Evolutionary conservation across 2,329 filamentous ascomycete species (phyloP).

Genomic region (Xylaria polymorpha): DNA sequence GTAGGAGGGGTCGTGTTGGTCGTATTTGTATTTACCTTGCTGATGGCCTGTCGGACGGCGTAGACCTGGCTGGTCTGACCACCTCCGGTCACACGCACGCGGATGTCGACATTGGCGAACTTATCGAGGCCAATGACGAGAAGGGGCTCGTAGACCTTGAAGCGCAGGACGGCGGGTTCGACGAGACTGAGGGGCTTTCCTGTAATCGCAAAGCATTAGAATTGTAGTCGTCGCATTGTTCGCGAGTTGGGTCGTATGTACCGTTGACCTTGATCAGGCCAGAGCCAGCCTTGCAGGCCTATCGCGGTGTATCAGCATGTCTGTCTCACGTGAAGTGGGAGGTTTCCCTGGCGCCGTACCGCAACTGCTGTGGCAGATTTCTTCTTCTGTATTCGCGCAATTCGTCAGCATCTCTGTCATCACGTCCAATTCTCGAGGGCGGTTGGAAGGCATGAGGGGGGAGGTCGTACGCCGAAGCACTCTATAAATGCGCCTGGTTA

Average conservation of each 20-base stretch:
- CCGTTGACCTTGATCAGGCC: slow-evolving; percentile 74
- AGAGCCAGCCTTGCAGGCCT: slow-evolving; percentile 45
- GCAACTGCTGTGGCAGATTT: slow-evolving; percentile 40
- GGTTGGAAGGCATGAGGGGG: slow-evolving; percentile 5
- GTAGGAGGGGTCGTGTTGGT: not conserved
- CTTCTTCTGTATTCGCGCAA: slow-evolving; percentile 35
- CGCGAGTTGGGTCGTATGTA: slow-evolving; percentile 15
- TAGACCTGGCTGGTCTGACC: slow-evolving; percentile 81
- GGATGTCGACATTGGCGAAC: slow-evolving; percentile 96
- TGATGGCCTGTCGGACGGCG: slow-evolving; percentile 98
- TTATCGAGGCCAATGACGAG: slow-evolving; percentile 98
- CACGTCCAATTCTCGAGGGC: not conserved
- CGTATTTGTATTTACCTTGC: slow-evolving; percentile 62
- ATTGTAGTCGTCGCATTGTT: not conserved
- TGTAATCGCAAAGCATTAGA: slow-evolving; percentile 61
- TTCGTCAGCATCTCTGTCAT: slow-evolving; percentile 34
- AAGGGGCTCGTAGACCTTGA: slow-evolving; percentile 97
- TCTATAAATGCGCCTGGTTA: slow-evolving; percentile 32
- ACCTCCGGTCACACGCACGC: slow-evolving; percentile 95
- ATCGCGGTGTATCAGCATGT: slow-evolving; percentile 30
- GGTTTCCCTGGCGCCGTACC: slow-evolving; percentile 15
- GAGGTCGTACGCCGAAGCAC: slow-evolving; percentile 40
- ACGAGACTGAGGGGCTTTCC: slow-evolving; percentile 94
- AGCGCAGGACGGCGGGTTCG: slow-evolving; percentile 95
- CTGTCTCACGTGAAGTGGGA: not conserved